These are phyloP conservation scores for Barbarea vulgaris DNA, from an alignment of 345 rosid genomes.

Conservation along the genomic window DNA sequence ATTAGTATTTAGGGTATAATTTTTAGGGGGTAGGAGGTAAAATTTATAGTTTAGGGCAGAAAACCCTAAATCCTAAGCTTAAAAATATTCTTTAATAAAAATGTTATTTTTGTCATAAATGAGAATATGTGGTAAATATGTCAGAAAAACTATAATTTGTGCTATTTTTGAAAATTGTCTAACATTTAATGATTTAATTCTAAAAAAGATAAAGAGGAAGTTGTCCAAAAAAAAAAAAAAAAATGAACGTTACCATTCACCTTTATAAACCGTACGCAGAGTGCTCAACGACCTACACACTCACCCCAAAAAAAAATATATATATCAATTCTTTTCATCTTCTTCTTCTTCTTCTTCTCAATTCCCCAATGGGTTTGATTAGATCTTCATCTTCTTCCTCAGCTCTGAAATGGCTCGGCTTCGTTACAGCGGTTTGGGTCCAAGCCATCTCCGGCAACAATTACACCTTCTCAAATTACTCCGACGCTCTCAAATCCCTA, in stretches of 20 bases:
- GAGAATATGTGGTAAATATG: too few species aligned
- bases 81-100: too few species aligned
- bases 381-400: slow-evolving; percentile 32
- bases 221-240: neutral
- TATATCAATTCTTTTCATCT: neutral
- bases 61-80: too few species aligned
- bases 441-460: slow-evolving; percentile 68
- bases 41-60: too few species aligned
- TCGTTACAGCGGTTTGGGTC: slow-evolving; percentile 65
- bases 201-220: slow-evolving; percentile 22
- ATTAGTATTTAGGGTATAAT: too few species aligned
- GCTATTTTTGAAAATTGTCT: too few species aligned
- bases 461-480: slow-evolving; percentile 67
- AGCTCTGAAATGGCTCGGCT: slow-evolving; percentile 63
- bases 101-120: too few species aligned
- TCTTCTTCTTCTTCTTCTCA: neutral
- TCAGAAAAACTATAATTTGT: too few species aligned
- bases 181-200: slow-evolving; percentile 2
- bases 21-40: too few species aligned
- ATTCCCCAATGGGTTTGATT: slow-evolving; percentile 26
- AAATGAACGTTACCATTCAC: neutral
- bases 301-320: neutral
- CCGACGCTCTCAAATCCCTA: slow-evolving; percentile 60
- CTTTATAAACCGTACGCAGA: slow-evolving; percentile 33
- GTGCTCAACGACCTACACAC: slow-evolving; percentile 12